Evolutionary conservation across 345 rosid species (phyloP).

Genomic region (Bruguiera sexangula): DNA sequence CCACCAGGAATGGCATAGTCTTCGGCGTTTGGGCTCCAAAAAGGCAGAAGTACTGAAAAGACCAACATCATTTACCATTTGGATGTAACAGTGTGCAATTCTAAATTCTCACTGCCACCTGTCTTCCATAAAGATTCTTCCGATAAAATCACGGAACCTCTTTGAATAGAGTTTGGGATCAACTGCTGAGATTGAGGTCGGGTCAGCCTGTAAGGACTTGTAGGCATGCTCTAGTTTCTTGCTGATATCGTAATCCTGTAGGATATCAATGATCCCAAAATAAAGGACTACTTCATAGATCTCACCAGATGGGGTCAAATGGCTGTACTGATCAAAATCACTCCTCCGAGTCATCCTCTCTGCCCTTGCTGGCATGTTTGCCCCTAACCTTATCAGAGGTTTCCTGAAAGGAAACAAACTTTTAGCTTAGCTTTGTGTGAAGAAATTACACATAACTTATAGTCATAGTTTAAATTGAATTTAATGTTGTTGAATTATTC

Average conservation of each 20-base stretch:
- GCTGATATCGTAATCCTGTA: constrained; percentile 92
- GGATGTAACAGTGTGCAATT: neutral
- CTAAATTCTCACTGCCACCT: constrained; percentile 33
- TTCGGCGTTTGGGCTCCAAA: neutral
- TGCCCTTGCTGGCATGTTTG: constrained; percentile 99
- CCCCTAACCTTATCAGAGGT: constrained; percentile 81
- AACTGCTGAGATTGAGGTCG: constrained; percentile 92
- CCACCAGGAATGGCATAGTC: constrained; percentile 12
- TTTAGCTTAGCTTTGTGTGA: no score
- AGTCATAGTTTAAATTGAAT: no score
- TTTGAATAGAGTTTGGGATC: constrained; percentile 91
- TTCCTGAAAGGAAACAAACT: constrained; percentile 46
- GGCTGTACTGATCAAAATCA: constrained; percentile 78
- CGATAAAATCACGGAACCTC: constrained; percentile 86
- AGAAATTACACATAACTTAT: no score
- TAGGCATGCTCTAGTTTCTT: constrained; percentile 95
- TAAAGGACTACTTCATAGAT: constrained; percentile 76
- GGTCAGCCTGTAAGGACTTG: constrained; percentile 85
- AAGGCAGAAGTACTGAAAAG: constrained; percentile 6
- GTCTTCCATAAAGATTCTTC: constrained; percentile 88
- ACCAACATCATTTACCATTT: neutral
- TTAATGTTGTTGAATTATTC: no score
- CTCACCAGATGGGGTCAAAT: constrained; percentile 54
- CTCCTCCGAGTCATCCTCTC: constrained; percentile 75
- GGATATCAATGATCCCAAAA: constrained; percentile 86